Base-by-base conservation (phyloP, 2,329 filamentous ascomycete species). In the Trichoderma sp. region DNA sequence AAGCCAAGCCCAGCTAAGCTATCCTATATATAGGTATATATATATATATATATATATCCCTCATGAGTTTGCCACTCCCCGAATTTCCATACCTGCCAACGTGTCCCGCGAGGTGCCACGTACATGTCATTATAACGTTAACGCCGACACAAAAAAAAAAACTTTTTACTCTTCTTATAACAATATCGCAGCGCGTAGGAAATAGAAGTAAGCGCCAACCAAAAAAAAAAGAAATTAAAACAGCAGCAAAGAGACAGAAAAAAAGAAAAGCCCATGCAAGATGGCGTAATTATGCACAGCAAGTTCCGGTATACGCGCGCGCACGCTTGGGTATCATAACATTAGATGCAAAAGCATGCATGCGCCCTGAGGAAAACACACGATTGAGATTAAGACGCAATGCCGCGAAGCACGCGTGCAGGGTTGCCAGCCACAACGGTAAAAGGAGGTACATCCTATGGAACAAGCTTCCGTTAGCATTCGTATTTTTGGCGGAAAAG, bases 371-470 rank as follows among this genome's bases (percentile, higher is more conserved):
- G 30, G 49, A 68, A 68, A 64, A 58, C 7, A 28, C 30, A 34
- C 43, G 32, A 54, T 46, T 34, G 32, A 32, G 13, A 68, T 69
- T 69, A 70, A 49, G 69, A 70, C 28, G 69, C 76, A 59, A 80
- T 75, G 61, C 81, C 83, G 49, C 83, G 81, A 39, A 83, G 78
- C 59, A 91, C 82, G 64, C 84, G 84, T 5, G 89, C 90, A 13
- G 91, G 90, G 73, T 92, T 92, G 11, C 91, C 91, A 51, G 86
- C 89, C 16, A 89, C 89, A 64, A 91, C 84, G n/a, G 85, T 88
- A 71, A 89, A 92, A 4, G 86, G 86, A 1, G 89, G 87, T 13
- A 93, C 87, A 79, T 91, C 85, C 83, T 85, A 37, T 39, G 30
- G 16, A 11, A 5, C 37, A 13, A 26, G 13, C 37, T 37, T 14